Evolutionary conservation across 2,329 filamentous ascomycete genomes (phyloP), one percentile per base, ranked within the genome.

Genomic region (Fusarium nygamai): DNA sequence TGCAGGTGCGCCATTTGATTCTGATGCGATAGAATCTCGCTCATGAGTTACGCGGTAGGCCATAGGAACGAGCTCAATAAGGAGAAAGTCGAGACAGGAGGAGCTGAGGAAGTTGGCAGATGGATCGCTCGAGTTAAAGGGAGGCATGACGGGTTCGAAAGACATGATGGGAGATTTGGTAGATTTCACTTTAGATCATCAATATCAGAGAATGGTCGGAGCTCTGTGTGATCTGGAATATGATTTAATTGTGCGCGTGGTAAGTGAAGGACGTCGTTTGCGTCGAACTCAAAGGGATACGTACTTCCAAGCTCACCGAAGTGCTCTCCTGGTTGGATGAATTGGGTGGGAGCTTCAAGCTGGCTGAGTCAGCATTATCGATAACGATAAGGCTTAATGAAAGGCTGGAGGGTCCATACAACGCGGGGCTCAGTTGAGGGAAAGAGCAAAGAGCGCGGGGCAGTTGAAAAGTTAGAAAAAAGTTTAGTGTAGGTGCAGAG

Each of bases 31-130:
- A 36, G 84, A 85, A 67, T 91, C 90, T 9, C 94, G 87, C 79
- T 96, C 92, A 79, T 92, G 90, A 29, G 94, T 92, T 71, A 98
- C 88, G 74, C 96, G 92, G 83, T 97, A 94, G 10, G 96, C 94
- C 87, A 98, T 92, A 44, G 96, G 96, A 22, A 99, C 96, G 63
- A 99, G 90, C 86, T 99, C 96, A 81, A 98, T 98, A 78, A 99
- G 90, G 64, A 99, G 90, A 78, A 99, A 93, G 84, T 99, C 96
- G 78, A 99, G 91, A 82, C 93, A 95, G 54, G 96, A 96, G 65
- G 92, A 91, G 85, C 90, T 92, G 78, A 98, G 88, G 84, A 95
- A 93, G 69, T 91, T 90, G 67, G 93, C 92, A 68, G 88, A 88
- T 43, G 94, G 93, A 83, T 97, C 94, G 74, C 88, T 89, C 76